Evolutionary conservation across 305 asterid genomes (phyloP), one percentile per base, ranked within the genome.

Genomic region (Fraxinus floribunda): DNA sequence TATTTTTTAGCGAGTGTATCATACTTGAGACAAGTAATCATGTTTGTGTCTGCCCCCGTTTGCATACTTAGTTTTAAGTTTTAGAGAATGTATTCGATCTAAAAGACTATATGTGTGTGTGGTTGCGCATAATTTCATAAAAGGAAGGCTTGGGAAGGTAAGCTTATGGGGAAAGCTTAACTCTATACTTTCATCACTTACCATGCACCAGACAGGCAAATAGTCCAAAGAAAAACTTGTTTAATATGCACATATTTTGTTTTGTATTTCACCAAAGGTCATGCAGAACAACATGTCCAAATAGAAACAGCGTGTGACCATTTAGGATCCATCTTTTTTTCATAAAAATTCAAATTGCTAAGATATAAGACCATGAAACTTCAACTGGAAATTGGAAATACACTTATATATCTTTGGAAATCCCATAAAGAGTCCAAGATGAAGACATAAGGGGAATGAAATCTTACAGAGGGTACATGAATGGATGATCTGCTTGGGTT

Each of bases 401-500:
- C 29, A 18, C 70, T 4, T 13, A 18, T 0, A 20, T 20, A 60
- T 60, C 10, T 8, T 20, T 1, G 30, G 30, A 68, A 46, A 35
- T 10, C 75, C 49, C 13, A 3, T 46, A 29, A 30, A 7, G 24
- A 41, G 18, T 79, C 75, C 52, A 13, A 83, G 72, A 82, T 77
- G 66, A 83, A 75, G 81, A 78, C 60, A 74, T 74, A 83, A 52
- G 39, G 39, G 79, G 82, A 26, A 68, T 10, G 32, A 68, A 80
- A 72, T 84, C 97, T 82, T 86, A 95, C 98, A 83, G 86, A 57
- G 71, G 90, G 77, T 81, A 38, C 78, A 62, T 82, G 73, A 20
- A 83, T 72, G 74, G 98, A 91, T 35, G 93, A 81, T 91, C 95
- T 90, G 86, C 90, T 87, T 18, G 97, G 99, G 82, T 95, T 95